These are phyloP conservation scores for Zygosaccharomyces rouxii DNA, from an alignment of 805 yeast genomes.

Conservation along the genomic window DNA sequence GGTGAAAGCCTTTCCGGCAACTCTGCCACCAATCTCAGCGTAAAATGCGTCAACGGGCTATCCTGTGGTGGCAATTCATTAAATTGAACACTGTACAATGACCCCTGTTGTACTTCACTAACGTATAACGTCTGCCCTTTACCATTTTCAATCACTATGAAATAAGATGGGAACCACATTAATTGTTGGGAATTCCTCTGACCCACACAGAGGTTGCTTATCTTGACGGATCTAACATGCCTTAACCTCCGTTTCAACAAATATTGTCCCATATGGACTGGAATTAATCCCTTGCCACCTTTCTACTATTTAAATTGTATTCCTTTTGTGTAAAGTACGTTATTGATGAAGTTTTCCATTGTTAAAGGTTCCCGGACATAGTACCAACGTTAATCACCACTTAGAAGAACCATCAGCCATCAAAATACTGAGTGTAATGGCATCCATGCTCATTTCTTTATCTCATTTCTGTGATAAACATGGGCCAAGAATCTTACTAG, in stretches of 20 bases:
- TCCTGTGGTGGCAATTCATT: constrained; percentile 25
- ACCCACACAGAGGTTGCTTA: constrained; percentile 18
- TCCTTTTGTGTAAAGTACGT: background rate
- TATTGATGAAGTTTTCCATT: background rate
- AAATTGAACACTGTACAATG: constrained; percentile 18
- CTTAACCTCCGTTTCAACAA: constrained; percentile 23
- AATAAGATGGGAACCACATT: constrained; percentile 20
- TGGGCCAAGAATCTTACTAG: constrained; percentile 64
- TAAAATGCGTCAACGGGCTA: constrained; percentile 14
- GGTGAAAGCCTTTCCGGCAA: constrained; percentile 14
- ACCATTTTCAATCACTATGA: constrained; percentile 21
- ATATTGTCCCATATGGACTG: constrained; percentile 14
- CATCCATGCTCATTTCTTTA: constrained; percentile 36
- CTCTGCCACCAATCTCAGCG: constrained; percentile 20
- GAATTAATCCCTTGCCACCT: background rate
- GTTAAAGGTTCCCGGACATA: background rate
- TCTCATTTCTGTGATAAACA: constrained; percentile 78
- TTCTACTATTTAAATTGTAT: background rate
- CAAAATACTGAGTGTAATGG: constrained; percentile 8
- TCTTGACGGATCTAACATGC: constrained; percentile 26
- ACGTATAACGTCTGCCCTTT: constrained; percentile 22
- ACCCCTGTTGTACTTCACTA: constrained; percentile 27
- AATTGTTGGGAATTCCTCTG: constrained; percentile 1
- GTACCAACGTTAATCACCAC: background rate
- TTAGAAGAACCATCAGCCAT: background rate